Evolutionary conservation across 2,329 filamentous ascomycete species (phyloP).

Genomic region (Aschersonia sp.): DNA sequence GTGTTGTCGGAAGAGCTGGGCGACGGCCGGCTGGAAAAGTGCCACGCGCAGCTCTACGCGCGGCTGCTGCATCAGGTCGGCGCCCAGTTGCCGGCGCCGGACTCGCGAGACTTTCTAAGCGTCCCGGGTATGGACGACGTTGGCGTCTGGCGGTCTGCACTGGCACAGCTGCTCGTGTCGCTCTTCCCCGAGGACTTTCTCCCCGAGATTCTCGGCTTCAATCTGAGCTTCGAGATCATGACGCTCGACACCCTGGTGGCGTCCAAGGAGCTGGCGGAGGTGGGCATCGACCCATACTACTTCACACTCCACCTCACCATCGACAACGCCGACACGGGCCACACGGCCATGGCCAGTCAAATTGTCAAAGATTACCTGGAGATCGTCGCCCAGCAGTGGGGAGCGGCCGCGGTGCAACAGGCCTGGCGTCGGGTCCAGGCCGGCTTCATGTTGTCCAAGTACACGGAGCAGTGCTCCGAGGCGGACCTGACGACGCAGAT

Average conservation of each 20-base stretch:
- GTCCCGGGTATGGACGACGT: conserved; percentile 9
- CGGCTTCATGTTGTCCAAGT: conserved; percentile 6
- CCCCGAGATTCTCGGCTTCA: conserved; percentile 35
- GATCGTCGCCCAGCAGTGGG: conserved; percentile 12
- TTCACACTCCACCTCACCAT: conserved; percentile 35
- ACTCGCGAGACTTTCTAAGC: conserved; percentile 18
- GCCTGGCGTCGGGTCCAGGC: conserved; percentile 6
- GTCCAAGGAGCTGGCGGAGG: conserved; percentile 26
- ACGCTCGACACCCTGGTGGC: conserved; percentile 11
- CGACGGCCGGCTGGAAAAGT: conserved; percentile 28
- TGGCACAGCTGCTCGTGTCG: conserved; percentile 28
- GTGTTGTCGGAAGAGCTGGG: conserved; percentile 35
- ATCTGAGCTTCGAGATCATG: conserved; percentile 30
- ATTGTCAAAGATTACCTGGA: conserved; percentile 23
- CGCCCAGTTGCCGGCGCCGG: conserved; percentile 30
- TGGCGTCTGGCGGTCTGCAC: conserved; percentile 24
- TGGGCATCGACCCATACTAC: conserved; percentile 28
- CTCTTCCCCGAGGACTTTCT: conserved; percentile 32
- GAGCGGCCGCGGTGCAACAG: not conserved
- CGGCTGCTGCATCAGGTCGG: conserved; percentile 9
- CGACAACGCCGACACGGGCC: conserved; percentile 32
- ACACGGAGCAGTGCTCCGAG: conserved; percentile 9
- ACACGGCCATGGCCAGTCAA: conserved; percentile 29
- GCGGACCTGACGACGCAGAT: not conserved
- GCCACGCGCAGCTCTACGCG: conserved; percentile 24